Conservation (phyloP, 495 filamentous ascomycete species). For the Aspergillus kassunensis region DNA sequence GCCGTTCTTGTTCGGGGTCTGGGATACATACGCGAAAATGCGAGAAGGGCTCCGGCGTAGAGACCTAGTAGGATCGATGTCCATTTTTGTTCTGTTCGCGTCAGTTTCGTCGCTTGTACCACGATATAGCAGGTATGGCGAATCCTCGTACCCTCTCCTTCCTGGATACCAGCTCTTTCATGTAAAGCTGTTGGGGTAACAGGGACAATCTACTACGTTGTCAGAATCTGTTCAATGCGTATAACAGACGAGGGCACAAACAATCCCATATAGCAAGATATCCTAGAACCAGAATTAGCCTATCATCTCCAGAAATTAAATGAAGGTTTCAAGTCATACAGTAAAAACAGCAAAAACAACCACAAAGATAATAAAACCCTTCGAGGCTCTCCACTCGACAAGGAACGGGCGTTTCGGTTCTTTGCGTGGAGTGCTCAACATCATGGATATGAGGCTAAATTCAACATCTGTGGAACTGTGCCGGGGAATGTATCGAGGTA, state of each 20-base stretch:
- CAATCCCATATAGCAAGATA: slow-evolving; percentile 74
- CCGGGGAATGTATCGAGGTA: too few relatives aligned
- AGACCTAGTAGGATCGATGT: slow-evolving; percentile 73
- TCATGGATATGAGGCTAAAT: too few relatives aligned
- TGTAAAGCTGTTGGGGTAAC: slow-evolving; percentile 78
- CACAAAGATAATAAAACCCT: slow-evolving; percentile 46
- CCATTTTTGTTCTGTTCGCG: slow-evolving; percentile 59
- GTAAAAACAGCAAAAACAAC: slow-evolving; percentile 54
- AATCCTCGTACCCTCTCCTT: slow-evolving; percentile 46
- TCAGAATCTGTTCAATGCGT: slow-evolving; percentile 1
- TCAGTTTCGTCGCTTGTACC: slow-evolving; percentile 6
- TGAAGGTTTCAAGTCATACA: slow-evolving; percentile 19
- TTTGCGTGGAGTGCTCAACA: too few relatives aligned
- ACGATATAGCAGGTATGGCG: neutral
- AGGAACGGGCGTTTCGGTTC: slow-evolving; percentile 9
- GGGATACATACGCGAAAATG: slow-evolving; percentile 48
- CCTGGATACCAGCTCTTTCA: slow-evolving; percentile 52
- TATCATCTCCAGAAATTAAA: neutral
- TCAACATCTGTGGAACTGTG: too few relatives aligned
- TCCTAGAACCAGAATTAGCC: slow-evolving; percentile 42
- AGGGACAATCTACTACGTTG: slow-evolving; percentile 60
- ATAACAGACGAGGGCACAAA: slow-evolving; percentile 18
- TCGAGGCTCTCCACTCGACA: slow-evolving; percentile 33
- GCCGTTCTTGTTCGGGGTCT: too few relatives aligned
- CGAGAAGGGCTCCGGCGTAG: slow-evolving; percentile 72